These are phyloP conservation scores for Ocimum tenuiflorum DNA, from an alignment of 257 asterid genomes.

Conservation along the genomic window DNA sequence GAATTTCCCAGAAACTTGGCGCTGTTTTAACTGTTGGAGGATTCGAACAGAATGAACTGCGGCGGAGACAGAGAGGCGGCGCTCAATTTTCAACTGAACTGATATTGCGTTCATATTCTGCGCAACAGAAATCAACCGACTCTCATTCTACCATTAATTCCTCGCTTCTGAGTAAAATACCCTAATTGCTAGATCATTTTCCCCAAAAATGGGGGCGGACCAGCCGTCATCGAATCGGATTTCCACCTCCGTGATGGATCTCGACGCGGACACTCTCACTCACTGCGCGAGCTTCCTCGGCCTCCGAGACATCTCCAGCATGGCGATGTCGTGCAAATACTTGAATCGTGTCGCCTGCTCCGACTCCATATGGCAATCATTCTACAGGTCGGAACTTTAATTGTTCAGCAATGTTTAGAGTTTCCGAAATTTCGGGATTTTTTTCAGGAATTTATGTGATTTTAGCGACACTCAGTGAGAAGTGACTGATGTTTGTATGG, in stretches of 20 bases:
- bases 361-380: constrained; percentile 60
- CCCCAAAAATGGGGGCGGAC: constrained; percentile 19
- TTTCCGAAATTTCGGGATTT: background rate
- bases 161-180: too few relatives aligned
- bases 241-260: constrained; percentile 43
- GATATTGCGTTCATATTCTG: too few relatives aligned
- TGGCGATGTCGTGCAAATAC: constrained; percentile 59
- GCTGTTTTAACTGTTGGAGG: too few relatives aligned
- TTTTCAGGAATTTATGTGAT: background rate
- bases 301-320: constrained; percentile 49
- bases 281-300: constrained; percentile 49
- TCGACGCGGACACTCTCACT: constrained; percentile 48
- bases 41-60: too few relatives aligned
- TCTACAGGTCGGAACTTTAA: constrained; percentile 46
- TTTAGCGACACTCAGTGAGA: background rate
- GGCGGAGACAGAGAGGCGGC: too few relatives aligned
- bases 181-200: too few relatives aligned
- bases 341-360: constrained; percentile 53
- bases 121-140: too few relatives aligned
- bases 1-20: too few relatives aligned
- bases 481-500: background rate
- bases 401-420: too few relatives aligned
- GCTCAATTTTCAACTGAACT: too few relatives aligned
- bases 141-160: too few relatives aligned
- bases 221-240: constrained; percentile 28